Evolutionary conservation across 768 basidiomycete genomes (phyloP).

Genomic region (Rhodotorula kratochvilovae): DNA sequence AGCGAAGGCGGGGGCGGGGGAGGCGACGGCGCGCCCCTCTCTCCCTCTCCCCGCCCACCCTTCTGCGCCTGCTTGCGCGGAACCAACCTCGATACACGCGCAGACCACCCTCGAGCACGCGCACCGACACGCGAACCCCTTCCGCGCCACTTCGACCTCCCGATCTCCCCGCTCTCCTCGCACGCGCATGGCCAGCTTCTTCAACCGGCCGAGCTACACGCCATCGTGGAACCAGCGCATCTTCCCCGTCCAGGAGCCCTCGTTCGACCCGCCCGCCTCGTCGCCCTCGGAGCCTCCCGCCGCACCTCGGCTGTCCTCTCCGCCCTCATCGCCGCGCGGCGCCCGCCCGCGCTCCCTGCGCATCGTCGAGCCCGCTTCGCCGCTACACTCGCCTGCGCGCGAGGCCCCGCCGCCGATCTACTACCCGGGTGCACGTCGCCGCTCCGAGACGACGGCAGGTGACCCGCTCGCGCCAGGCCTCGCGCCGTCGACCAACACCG

Average conservation of each 20-base stretch:
- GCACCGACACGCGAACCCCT: neutral
- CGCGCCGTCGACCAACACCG: conserved; percentile 19
- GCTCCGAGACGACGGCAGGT: neutral
- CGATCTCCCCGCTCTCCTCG: neutral
- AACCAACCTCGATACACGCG: too few species aligned
- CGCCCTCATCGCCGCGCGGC: neutral
- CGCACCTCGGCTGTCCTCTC: neutral
- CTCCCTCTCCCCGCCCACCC: too few species aligned
- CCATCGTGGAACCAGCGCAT: conserved; percentile 22
- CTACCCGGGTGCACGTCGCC: conserved; percentile 16
- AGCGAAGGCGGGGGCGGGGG: too few species aligned
- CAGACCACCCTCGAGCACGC: too few species aligned
- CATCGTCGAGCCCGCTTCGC: conserved; percentile 1
- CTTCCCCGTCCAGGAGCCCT: conserved; percentile 12
- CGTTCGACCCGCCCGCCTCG: neutral
- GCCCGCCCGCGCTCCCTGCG: neutral
- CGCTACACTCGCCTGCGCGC: neutral
- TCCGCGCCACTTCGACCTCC: neutral
- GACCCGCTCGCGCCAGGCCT: conserved; percentile 10
- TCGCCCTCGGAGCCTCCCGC: neutral
- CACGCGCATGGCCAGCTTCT: conserved; percentile 5
- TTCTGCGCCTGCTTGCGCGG: too few species aligned
- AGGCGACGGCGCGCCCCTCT: too few species aligned
- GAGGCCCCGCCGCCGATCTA: conserved; percentile 22
- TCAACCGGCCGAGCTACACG: conserved; percentile 1